Base-by-base conservation (phyloP, 345 rosid genomes). In the Streptanthus diversifolius region DNA sequence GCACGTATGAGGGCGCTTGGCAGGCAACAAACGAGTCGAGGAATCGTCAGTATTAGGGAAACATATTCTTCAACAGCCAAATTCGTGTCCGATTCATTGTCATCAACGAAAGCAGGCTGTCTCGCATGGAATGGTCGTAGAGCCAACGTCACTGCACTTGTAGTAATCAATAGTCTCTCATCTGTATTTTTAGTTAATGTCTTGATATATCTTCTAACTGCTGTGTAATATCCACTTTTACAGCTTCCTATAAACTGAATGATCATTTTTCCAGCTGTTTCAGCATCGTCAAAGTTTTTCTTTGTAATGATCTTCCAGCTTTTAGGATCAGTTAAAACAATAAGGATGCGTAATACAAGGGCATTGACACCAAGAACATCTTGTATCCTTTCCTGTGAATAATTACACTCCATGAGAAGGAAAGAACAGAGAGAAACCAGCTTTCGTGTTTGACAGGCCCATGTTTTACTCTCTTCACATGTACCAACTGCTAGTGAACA, bases 1-100 rank as follows among this genome's bases (percentile, higher is more conserved):
- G 96, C 96, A 74, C 88, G 92, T 56, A 85, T 37, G 61, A 93
- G 90, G 82, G 86, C 77, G 61, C 88, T 72, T 44, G 98, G 98
- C 29, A 93, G 80, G 51, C 85, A 87, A 72, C 82, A 82, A 79
- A 81, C 65, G 8, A 93, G 91, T 81, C 81, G 81, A 47, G 98
- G 98, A 76, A 87, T 81, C 22, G 97, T 91, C 51, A 93, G 86
- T 57, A 93, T 72, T 57, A 70, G 77, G 71, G 83, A 67, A 68
- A 85, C 81, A 82, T 82, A 88, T 73, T 84, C 88, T 68, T 79
- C 80, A 63, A 79, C 72, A 59, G 89, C 88, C 80, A 65, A 66
- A 70, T 68, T 61, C 37, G 64, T 43, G 53, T 79, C 81, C 33
- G 41, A 44, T 11, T 17, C 70, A 66, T 63, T 66, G 66, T 76